Base-by-base conservation (phyloP, 2,329 filamentous ascomycete species). In the Emmonsiellopsis sp. region DNA sequence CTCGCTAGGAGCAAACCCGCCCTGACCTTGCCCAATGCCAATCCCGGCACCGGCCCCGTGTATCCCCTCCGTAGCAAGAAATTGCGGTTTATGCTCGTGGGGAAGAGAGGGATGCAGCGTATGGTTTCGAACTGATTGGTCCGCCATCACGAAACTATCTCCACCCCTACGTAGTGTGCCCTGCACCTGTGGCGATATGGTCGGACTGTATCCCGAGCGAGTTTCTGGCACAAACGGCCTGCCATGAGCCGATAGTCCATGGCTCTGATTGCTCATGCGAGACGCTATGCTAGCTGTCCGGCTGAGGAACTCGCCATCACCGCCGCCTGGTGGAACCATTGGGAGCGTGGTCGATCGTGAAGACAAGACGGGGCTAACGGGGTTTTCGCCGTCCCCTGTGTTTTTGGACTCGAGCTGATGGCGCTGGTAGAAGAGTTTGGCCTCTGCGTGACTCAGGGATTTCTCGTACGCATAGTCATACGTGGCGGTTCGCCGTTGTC, bases 381-480 rank as follows among this genome's bases (percentile, higher is more conserved):
- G 64, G 65, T 65, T 58, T 56, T 70, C 66, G 20, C 62, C 65
- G 30, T 65, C 68, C 3, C 20, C 20, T 46, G 58, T 62, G 54
- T 62, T 66, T 54, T 66, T 75, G 41, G 72, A 76, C 57, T 85
- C 86, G 54, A 84, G 76, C 69, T 90, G 87, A 70, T 89, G 90
- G 60, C 88, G 81, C 73, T 96, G 92, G 70, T 95, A 98, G 74
- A 97, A 95, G 58, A 96, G 80, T 71, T 95, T 97, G 55, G 92
- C 89, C 68, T 98, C 93, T 30, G 88, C 85, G 69, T 95, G 90
- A 65, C 86, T 94, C 83, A 95, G 87, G 65, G 92, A 88, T 64
- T 93, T 94, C 71, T 98, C 93, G 51, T 89, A 87, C 51, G 92
- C 86, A 64, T 92, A 89, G 70, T 96, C 91, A 73, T 95, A 96